Evolutionary conservation across 1,284 basidiomycete genomes (phyloP), one percentile per base, ranked within the genome.

Genomic region (Jaminaea rosea): DNA sequence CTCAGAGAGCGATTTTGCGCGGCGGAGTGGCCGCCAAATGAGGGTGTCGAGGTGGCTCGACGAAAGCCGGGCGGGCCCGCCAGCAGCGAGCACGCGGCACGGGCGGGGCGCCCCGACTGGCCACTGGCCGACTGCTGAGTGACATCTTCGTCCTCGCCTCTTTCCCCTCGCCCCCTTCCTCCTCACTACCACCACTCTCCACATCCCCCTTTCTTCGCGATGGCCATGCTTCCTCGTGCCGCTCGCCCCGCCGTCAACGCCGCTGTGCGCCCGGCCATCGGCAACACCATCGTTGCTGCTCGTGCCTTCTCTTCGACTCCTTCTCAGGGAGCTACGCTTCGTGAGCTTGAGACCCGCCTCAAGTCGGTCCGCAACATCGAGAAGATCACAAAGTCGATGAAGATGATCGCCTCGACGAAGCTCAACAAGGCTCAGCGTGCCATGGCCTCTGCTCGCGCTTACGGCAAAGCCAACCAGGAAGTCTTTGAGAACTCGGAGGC

Each of bases 371-470:
- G 82, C 76, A 97, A 77, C 72, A 94, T 94, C 75, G 88, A 93
- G 82, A 94, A 96, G 87, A 96, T 94, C 80, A 96, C 91, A 62
- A 92, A 93, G 89, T 96, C 92, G 53, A 98, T 97, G 93, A 97
- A 96, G 57, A 75, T 75, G 73, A 94, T 97, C 81, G 94, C 93
- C 55, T 94, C 93, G 50, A 96, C 92, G 57, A 93, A 94, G 78
- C 84, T 98, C 53, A 83, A 84, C 75, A 93, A 93, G 79, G 92
- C 93, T 39, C 73, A 75, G 65, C 82, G 85, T 71, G 91, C 93
- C 63, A 97, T 98, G 91, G 79, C 80, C 62, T 82, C 84, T 60
- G 94, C 91, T 72, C 94, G 97, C 81, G 78, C 85, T 74, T 99
- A 97, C 78, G 94, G 94, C 68, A 75, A 83, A 60, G 89, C 93